phyloP scores from a whole-genome alignment of 2,329 filamentous ascomycete species.

The Nothophaeocryptopus gaeumannii region DNA sequence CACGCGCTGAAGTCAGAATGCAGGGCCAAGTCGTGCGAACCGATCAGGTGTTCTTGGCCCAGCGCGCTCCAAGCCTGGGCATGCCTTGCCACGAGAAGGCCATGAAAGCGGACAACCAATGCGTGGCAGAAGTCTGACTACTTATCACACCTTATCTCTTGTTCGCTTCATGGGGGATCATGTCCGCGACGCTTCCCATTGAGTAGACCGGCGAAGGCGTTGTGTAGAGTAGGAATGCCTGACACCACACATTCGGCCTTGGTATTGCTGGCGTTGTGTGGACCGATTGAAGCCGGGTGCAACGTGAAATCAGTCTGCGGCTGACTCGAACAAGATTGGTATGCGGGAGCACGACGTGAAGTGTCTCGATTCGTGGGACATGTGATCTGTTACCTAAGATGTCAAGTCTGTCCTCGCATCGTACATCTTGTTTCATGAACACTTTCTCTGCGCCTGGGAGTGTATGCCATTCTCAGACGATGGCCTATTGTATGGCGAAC shows the following conservation, averaged over 20 bases:
- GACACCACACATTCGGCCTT: slow-evolving; percentile 15
- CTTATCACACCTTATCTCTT: slow-evolving; percentile 22
- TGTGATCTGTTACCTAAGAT: slow-evolving; percentile 29
- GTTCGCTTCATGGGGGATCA: slow-evolving; percentile 13
- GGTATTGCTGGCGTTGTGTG: slow-evolving; percentile 13
- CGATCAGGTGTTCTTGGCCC: slow-evolving; percentile 8
- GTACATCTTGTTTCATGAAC: too few relatives aligned
- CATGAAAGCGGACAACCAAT: slow-evolving; percentile 17
- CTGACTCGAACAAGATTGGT: not conserved
- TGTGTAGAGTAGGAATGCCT: not conserved
- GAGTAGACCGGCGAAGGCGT: slow-evolving; percentile 6
- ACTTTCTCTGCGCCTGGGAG: too few relatives aligned
- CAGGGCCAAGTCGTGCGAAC: slow-evolving; percentile 11
- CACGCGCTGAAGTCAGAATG: slow-evolving; percentile 8
- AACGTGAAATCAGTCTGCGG: slow-evolving; percentile 3
- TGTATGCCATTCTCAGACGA: too few relatives aligned
- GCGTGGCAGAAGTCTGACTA: slow-evolving; percentile 3
- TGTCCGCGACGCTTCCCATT: slow-evolving; percentile 15
- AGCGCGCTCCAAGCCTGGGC: slow-evolving; percentile 11
- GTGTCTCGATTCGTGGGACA: not conserved
- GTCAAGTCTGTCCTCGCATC: too few relatives aligned
- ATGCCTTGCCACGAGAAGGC: slow-evolving; percentile 7
- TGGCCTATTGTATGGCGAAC: too few relatives aligned
- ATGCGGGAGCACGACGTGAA: slow-evolving; percentile 1
- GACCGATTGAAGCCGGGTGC: slow-evolving; percentile 11